These are phyloP conservation scores for Globisporangium nagaii DNA, from an alignment of 352 stramenopile genomes.

Conservation along the genomic window DNA sequence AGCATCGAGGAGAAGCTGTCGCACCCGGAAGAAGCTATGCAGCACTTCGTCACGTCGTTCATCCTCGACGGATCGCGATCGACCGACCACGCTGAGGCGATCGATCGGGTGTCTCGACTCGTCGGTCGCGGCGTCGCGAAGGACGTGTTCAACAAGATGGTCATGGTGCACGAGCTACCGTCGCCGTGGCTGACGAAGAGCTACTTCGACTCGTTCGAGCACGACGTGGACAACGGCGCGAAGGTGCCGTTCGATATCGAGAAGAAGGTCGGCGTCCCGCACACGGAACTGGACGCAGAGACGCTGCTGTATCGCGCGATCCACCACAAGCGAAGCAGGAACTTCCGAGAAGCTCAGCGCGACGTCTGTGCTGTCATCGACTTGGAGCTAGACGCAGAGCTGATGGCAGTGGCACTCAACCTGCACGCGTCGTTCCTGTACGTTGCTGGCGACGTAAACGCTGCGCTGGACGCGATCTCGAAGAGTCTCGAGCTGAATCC, in stretches of 20 bases:
- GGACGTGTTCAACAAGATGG: slow-evolving; percentile 61
- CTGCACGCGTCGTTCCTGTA: slow-evolving; percentile 81
- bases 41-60: slow-evolving; percentile 79
- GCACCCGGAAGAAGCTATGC: slow-evolving; percentile 58
- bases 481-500: slow-evolving; percentile 51
- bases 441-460: slow-evolving; percentile 68
- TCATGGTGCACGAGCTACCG: slow-evolving; percentile 66
- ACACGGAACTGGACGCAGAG: slow-evolving; percentile 41
- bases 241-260: slow-evolving; percentile 56
- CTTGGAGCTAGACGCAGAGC: slow-evolving; percentile 31
- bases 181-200: slow-evolving; percentile 75
- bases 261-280: slow-evolving; percentile 34
- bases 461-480: slow-evolving; percentile 57
- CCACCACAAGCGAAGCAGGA: slow-evolving; percentile 53
- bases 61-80: slow-evolving; percentile 78
- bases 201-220: slow-evolving; percentile 84
- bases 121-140: slow-evolving; percentile 67
- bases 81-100: slow-evolving; percentile 55
- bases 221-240: slow-evolving; percentile 60
- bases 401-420: slow-evolving; percentile 59
- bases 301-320: slow-evolving; percentile 60
- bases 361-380: slow-evolving; percentile 36
- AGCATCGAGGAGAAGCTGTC: slow-evolving; percentile 51
- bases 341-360: slow-evolving; percentile 43
- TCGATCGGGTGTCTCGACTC: slow-evolving; percentile 62